Conservation (phyloP, 2,329 filamentous ascomycete genomes). For the Plenodomus lindquistii region DNA sequence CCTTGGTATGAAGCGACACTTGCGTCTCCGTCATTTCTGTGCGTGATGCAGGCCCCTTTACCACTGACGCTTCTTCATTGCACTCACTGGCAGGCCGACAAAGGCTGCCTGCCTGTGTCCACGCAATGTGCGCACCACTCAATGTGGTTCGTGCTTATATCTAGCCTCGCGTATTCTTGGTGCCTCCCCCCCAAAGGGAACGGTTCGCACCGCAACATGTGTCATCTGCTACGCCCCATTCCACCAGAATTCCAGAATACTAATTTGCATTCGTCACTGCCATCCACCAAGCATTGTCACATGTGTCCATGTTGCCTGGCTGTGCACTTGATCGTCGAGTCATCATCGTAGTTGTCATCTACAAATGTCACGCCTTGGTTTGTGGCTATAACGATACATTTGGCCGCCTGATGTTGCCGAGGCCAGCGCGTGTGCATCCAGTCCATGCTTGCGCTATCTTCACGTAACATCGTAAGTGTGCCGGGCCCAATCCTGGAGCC, state of each 20-base stretch:
- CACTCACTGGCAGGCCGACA: background rate
- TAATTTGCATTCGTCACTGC: background rate
- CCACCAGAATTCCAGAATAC: background rate
- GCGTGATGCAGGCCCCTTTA: too few relatives aligned
- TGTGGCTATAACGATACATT: background rate
- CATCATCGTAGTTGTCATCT: background rate
- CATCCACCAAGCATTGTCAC: background rate
- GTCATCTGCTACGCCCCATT: background rate
- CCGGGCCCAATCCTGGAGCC: constrained; percentile 10
- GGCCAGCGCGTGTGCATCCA: background rate
- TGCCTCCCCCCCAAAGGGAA: background rate
- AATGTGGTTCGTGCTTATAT: background rate
- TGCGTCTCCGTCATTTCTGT: too few relatives aligned
- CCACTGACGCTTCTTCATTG: too few relatives aligned
- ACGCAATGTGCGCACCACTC: background rate
- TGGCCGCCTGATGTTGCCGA: background rate
- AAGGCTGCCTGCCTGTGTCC: background rate
- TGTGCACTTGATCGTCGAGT: background rate
- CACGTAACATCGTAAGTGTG: constrained; percentile 19
- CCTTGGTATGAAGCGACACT: too few relatives aligned
- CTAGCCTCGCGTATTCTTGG: background rate
- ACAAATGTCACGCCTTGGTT: background rate
- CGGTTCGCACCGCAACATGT: background rate
- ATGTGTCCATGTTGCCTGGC: background rate
- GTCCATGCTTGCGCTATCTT: background rate